Percentiles rank a stretch among this genome's conserved stretches.
Conservation (phyloP, 805 yeast species). For the Cyberlindnera euphorbiae region DNA sequence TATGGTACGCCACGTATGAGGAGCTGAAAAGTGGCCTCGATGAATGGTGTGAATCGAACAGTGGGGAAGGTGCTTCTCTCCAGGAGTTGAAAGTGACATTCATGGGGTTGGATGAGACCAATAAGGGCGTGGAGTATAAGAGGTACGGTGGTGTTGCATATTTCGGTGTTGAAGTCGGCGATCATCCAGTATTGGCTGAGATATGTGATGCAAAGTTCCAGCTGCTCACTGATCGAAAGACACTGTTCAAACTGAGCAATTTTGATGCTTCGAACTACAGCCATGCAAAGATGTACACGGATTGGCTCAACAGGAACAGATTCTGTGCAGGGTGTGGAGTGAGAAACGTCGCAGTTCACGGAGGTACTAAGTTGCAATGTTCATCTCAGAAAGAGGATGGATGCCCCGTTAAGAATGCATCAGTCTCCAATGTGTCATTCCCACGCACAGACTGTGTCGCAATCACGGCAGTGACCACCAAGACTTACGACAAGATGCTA, state of each 20-base stretch:
- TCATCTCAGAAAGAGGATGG: conserved; percentile 19
- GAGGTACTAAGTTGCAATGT: conserved; percentile 61
- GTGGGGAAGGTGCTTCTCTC: conserved; percentile 14
- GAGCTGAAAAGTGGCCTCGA: conserved; percentile 11
- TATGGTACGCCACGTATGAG: conserved; percentile 15
- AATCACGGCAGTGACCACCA: conserved; percentile 71
- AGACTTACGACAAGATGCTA: conserved; percentile 55
- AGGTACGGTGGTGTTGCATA: conserved; percentile 57
- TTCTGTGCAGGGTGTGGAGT: conserved; percentile 90
- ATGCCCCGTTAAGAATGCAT: conserved; percentile 35
- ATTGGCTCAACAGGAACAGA: conserved; percentile 72
- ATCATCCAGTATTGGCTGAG: conserved; percentile 1
- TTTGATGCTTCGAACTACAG: conserved; percentile 65
- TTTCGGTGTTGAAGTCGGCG: conserved; percentile 52
- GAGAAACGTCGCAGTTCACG: conserved; percentile 52
- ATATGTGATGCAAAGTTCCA: background rate
- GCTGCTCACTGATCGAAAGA: conserved; percentile 8
- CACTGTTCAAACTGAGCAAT: conserved; percentile 23
- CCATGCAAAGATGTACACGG: conserved; percentile 78
- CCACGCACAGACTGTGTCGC: conserved; percentile 92
- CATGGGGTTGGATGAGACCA: conserved; percentile 44
- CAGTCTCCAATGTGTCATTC: conserved; percentile 74
- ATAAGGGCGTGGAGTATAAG: conserved; percentile 35
- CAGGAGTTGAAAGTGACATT: conserved; percentile 40
- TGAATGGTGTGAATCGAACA: background rate